phyloP scores from a whole-genome alignment of 2,329 filamentous ascomycete species.

The Arthroderma sp. region DNA sequence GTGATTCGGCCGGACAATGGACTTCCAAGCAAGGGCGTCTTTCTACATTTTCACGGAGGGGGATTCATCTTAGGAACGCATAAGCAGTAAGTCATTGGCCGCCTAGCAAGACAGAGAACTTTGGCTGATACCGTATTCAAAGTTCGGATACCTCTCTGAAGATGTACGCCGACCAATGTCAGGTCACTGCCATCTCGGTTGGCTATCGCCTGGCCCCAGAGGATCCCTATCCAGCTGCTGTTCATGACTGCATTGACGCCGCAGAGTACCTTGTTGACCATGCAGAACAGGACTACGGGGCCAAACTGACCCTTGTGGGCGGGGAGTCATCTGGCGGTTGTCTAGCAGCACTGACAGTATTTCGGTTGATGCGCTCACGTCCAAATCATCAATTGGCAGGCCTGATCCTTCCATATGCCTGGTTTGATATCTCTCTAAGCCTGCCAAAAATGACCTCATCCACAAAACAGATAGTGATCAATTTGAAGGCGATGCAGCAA shows the following conservation, averaged over 20 bases:
- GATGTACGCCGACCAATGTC: constrained; percentile 38
- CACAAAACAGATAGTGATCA: neutral
- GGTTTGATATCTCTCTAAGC: neutral
- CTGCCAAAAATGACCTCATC: neutral
- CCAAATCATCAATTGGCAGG: neutral
- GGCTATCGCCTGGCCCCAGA: constrained; percentile 51
- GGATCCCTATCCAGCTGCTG: constrained; percentile 43
- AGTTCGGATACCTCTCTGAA: constrained; percentile 40
- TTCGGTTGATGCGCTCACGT: constrained; percentile 33
- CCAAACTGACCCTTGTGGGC: constrained; percentile 34
- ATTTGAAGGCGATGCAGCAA: neutral
- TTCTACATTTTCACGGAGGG: constrained; percentile 47
- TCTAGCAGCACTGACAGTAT: constrained; percentile 36
- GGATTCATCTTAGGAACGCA: constrained; percentile 29
- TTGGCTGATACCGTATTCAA: neutral
- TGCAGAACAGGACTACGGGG: constrained; percentile 33
- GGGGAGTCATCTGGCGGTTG: constrained; percentile 45
- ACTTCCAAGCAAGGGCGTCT: constrained; percentile 29
- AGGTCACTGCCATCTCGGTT: constrained; percentile 43
- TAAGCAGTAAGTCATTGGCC: constrained; percentile 21
- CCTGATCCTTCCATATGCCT: neutral
- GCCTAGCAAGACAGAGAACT: neutral
- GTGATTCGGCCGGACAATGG: constrained; percentile 41
- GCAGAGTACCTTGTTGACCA: constrained; percentile 43
- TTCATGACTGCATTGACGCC: constrained; percentile 47